Evolutionary conservation across 1,284 basidiomycete genomes (phyloP).

Genomic region (Cutaneotrichosporon cutaneum): DNA sequence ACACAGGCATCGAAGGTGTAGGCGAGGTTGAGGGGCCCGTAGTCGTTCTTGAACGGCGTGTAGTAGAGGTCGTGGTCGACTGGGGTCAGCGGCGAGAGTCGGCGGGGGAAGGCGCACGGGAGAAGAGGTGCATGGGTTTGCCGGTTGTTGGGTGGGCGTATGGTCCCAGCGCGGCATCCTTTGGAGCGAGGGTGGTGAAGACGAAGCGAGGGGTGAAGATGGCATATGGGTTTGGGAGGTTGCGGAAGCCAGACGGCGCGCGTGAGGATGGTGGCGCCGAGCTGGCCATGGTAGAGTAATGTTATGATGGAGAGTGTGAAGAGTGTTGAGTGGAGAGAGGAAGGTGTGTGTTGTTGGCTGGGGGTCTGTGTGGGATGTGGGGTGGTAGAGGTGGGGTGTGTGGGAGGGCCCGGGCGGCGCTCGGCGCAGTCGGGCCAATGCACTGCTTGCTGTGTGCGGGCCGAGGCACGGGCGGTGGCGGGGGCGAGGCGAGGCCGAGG

Average conservation of each 20-base stretch:
- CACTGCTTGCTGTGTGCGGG: neutral
- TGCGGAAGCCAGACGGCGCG: slow-evolving; percentile 15
- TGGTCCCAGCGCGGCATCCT: slow-evolving; percentile 30
- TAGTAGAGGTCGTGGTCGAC: slow-evolving; percentile 82
- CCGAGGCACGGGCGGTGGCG: neutral
- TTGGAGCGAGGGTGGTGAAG: slow-evolving; percentile 43
- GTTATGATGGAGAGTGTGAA: neutral
- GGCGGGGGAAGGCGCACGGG: slow-evolving; percentile 32
- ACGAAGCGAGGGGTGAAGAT: slow-evolving; percentile 39
- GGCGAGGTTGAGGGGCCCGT: slow-evolving; percentile 88
- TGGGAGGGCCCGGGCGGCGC: neutral
- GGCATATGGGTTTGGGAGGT: slow-evolving; percentile 42
- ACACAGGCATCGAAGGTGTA: slow-evolving; percentile 94
- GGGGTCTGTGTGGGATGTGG: neutral
- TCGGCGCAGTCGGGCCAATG: neutral
- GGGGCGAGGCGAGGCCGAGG: neutral
- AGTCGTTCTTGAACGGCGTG: slow-evolving; percentile 90
- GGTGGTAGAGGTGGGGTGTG: neutral
- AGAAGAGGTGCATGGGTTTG: slow-evolving; percentile 36
- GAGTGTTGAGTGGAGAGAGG: neutral
- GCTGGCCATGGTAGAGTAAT: neutral
- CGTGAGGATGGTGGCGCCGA: neutral
- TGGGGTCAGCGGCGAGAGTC: slow-evolving; percentile 56
- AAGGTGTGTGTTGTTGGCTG: slow-evolving; percentile 4
- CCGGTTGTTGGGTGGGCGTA: slow-evolving; percentile 40